Conservation (phyloP, 1,284 basidiomycete species). For the Sanghuangporus baumii region DNA sequence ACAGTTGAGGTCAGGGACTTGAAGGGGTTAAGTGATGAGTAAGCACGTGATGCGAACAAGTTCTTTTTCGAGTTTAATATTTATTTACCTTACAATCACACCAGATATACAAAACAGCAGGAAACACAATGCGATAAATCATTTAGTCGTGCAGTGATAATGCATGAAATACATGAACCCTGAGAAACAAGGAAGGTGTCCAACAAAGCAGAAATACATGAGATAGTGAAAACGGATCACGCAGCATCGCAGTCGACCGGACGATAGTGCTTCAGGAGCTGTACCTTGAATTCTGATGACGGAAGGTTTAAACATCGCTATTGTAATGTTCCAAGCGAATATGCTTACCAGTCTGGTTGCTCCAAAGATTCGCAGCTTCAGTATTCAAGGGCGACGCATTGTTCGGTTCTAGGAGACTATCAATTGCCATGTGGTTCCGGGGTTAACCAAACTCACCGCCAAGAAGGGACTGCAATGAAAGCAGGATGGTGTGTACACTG, state of each 20-base stretch:
- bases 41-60: neutral
- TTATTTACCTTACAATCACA: neutral
- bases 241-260: conserved; percentile 46
- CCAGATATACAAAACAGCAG: neutral
- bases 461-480: conserved; percentile 81
- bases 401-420: conserved; percentile 65
- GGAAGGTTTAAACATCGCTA: conserved; percentile 1
- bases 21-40: neutral
- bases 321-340: neutral
- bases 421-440: neutral
- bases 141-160: neutral
- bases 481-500: conserved; percentile 80
- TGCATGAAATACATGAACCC: conserved; percentile 11
- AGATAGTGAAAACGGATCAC: conserved; percentile 20
- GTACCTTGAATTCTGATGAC: conserved; percentile 56
- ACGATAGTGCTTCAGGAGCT: conserved; percentile 71
- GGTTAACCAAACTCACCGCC: conserved; percentile 52
- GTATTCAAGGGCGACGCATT: conserved; percentile 82
- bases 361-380: conserved; percentile 78
- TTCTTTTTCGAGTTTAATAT: neutral
- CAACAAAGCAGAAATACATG: conserved; percentile 7
- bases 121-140: neutral
- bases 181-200: conserved; percentile 1
- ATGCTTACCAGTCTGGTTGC: conserved; percentile 52
- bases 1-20: neutral